phyloP scores from a whole-genome alignment of 176 grass and related monocot species.

The Juncus effusus region DNA sequence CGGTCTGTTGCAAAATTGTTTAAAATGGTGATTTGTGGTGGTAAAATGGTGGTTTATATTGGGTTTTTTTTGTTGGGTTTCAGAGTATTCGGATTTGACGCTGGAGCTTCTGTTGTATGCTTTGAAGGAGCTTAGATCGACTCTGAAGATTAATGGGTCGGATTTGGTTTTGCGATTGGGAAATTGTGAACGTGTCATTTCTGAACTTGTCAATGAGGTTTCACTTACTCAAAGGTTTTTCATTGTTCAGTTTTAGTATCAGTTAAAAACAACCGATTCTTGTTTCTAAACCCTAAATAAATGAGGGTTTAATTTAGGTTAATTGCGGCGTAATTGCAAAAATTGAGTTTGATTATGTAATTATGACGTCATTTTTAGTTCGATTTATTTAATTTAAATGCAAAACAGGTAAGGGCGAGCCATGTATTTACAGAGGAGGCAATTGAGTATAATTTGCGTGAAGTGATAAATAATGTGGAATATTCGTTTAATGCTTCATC shows the following conservation, averaged over 20 bases:
- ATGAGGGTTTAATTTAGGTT: too few species aligned
- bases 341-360: too few species aligned
- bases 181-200: constrained; percentile 64
- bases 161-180: constrained; percentile 78
- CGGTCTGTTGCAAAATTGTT: constrained; percentile 23
- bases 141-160: constrained; percentile 65
- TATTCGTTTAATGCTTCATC: constrained; percentile 54
- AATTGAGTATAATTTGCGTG: constrained; percentile 47
- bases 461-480: constrained; percentile 59
- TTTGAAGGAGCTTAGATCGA: constrained; percentile 68
- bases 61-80: not conserved
- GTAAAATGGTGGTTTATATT: too few species aligned
- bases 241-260: constrained; percentile 23
- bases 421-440: constrained; percentile 87
- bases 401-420: constrained; percentile 67
- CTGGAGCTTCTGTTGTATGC: constrained; percentile 72
- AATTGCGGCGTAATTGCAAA: too few species aligned
- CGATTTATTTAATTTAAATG: constrained; percentile 24
- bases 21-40: too few species aligned
- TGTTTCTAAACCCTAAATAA: not conserved
- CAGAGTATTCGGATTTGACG: constrained; percentile 84
- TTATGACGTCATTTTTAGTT: not conserved
- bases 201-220: constrained; percentile 87
- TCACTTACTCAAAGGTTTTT: constrained; percentile 57
- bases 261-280: constrained; percentile 7